Base-by-base conservation (phyloP, 108 stramenopile species). In the Phaeodactylum tricornutum region DNA sequence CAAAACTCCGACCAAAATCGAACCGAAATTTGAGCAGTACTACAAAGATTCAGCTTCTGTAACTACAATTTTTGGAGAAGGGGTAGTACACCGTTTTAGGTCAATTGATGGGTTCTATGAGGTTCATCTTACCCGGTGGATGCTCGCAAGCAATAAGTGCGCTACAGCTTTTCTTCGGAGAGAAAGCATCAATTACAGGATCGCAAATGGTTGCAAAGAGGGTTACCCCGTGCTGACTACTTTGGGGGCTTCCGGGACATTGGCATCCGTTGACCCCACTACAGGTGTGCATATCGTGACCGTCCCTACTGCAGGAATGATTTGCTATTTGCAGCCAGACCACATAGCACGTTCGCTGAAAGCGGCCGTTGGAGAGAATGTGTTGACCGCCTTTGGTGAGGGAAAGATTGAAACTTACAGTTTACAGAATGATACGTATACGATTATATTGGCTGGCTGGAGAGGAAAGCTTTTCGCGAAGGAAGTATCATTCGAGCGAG, bases 201-300 rank as follows among this genome's bases (percentile, higher is more conserved):
- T 93, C 31, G 92, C 85, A 0, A 62, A 64, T 52, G 83, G 85
- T 31, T 93, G 92, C 53, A 50, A 81, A 27, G 92, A 90, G 54
- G 92, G 92, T 6, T 87, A 80, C 62, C 82, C 92, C 12, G 87
- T 93, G 8, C 50, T 81, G 41, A 87, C 87, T 2, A 68, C 53
- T 6, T 50, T 72, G 23, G 92, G 92, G 0, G 47, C 78, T 1
- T 68, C 87, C 34, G 92, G 92, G 23, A 77, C 70, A 23, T 77
- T 93, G 28, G 81, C 73, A 21, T 82, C 82, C 39, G 92, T 93
- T 1, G 71, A 93, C 36, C 85, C 87, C 29, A 84, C 74, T 26
- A 93, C 85, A 23, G 75, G 87, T 32, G 81, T 93, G n/a, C 92
- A 93, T 53, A 67, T 81, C 37, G 83, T 93, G n/a, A 71, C 75